Evolutionary conservation across 2,329 filamentous ascomycete genomes (phyloP).

Genomic region (Pyrenophora tritici-repentis): DNA sequence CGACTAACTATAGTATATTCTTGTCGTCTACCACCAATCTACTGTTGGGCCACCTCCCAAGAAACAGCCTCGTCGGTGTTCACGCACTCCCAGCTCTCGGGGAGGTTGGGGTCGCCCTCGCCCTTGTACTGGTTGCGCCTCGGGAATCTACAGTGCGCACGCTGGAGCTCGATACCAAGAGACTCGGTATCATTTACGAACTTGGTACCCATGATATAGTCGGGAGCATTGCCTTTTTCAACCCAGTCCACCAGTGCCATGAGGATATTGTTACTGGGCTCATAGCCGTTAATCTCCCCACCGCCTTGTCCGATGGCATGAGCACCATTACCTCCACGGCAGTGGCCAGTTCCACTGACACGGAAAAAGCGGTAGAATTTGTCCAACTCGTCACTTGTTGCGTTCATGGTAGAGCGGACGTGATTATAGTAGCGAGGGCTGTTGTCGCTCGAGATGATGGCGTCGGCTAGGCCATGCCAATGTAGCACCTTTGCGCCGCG

Average conservation of each 20-base stretch:
- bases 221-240: slow-evolving; percentile 50
- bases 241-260: slow-evolving; percentile 57
- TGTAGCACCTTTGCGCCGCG: slow-evolving; percentile 55
- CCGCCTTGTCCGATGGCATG: slow-evolving; percentile 39
- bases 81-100: slow-evolving; percentile 44
- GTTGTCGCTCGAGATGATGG: slow-evolving; percentile 52
- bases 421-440: slow-evolving; percentile 57
- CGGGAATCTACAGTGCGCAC: slow-evolving; percentile 47
- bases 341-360: slow-evolving; percentile 59
- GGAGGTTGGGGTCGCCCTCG: slow-evolving; percentile 32
- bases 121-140: slow-evolving; percentile 43
- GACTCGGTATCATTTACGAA: slow-evolving; percentile 37
- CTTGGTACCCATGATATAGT: slow-evolving; percentile 42
- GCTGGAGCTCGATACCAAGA: slow-evolving; percentile 39
- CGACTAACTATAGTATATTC: not conserved
- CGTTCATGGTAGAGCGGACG: slow-evolving; percentile 52
- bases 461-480: slow-evolving; percentile 53
- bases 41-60: too few relatives aligned
- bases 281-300: slow-evolving; percentile 27
- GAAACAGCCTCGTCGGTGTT: not conserved
- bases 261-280: slow-evolving; percentile 53
- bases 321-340: slow-evolving; percentile 55
- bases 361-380: slow-evolving; percentile 58
- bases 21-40: not conserved
- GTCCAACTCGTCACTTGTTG: slow-evolving; percentile 44